Base-by-base conservation (phyloP, 2,329 filamentous ascomycete species). In the Colletotrichum navitas region DNA sequence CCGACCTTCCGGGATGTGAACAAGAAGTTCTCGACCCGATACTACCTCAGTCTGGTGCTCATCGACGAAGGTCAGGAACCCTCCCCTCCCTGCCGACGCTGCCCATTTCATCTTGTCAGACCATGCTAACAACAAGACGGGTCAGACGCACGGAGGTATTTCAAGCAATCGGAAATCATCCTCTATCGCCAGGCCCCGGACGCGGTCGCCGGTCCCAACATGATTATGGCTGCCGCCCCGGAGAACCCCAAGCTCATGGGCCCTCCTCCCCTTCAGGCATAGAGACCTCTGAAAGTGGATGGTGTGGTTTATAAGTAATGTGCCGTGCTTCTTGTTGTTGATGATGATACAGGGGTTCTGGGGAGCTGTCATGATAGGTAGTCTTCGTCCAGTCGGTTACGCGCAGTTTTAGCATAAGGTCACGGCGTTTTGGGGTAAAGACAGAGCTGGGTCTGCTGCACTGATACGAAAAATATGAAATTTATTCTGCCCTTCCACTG, bases 1-100 rank as follows among this genome's bases (percentile, higher is more conserved):
- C 96, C 96, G 21, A 99, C 96, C 16, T 99, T 99, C 89, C 93
- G 96, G 74, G 96, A 99, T 81, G 97, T 99, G 76, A 99, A 99
- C 89, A 99, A 99, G 88, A 99, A 99, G 85, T 99, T 97, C 83
- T 98, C 95, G 34, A 98, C 95, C 47, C 89, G 96, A 78, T 99
- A 99, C 84, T 99, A 99, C 84, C 89, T 99, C 74, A 98, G 95
- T 80, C 85, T 99, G 74, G 96, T 99, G 29, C 88, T 98, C 76
- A 98, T 98, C 76, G 95, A 98, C 79, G 95, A 98, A 89, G 94
- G 94, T 93, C 83, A 76, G 85, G 8, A 43, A 11, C 47, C 55
- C 24, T 24, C 4, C 45, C 45, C 21, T 16, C 39, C 32, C 29
- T 29, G 1, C 10, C 16, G 7, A 18, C 24, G 16, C 4, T 54